Percentiles rank a stretch among this genome's conserved stretches.
Evolutionary conservation across 108 stramenopile genomes (phyloP).

Genomic region (Nannochloropsis salina): DNA sequence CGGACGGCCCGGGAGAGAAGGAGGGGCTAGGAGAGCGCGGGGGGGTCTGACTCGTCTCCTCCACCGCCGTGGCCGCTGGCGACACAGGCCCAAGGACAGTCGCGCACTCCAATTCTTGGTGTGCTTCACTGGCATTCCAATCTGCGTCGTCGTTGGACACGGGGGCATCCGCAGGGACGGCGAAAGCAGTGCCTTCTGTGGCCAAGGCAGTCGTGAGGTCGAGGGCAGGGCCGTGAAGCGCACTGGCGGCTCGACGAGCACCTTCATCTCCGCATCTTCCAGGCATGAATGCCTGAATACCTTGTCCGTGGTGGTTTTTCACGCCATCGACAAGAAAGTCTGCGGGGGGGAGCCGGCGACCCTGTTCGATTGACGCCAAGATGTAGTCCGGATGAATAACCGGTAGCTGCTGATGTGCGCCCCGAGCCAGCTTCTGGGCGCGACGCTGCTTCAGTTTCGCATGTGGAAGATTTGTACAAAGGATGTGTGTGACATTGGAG

Average conservation of each 20-base stretch:
- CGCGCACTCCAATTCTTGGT: background rate
- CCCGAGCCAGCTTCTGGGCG: background rate
- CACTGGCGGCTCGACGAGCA: background rate
- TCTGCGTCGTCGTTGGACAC: background rate
- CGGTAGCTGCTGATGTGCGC: slow-evolving; percentile 37
- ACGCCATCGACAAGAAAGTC: slow-evolving; percentile 63
- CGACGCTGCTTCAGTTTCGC: slow-evolving; percentile 37
- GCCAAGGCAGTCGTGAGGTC: background rate
- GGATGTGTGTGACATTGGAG: slow-evolving; percentile 42
- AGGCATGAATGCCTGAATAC: slow-evolving; percentile 70
- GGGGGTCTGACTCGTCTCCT: background rate
- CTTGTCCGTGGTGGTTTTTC: slow-evolving; percentile 43
- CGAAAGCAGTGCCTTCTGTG: background rate
- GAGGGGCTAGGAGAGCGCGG: background rate
- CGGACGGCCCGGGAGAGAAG: no score
- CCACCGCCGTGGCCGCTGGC: background rate
- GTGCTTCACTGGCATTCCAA: background rate
- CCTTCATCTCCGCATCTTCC: background rate
- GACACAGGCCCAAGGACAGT: background rate
- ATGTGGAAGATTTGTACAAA: slow-evolving; percentile 33
- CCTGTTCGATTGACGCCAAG: slow-evolving; percentile 57
- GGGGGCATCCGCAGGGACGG: background rate
- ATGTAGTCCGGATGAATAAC: slow-evolving; percentile 67
- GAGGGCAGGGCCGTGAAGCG: background rate
- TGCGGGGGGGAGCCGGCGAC: slow-evolving; percentile 59